Base-by-base conservation (phyloP, 2,329 filamentous ascomycete species). In the Karstenula rhodostoma region DNA sequence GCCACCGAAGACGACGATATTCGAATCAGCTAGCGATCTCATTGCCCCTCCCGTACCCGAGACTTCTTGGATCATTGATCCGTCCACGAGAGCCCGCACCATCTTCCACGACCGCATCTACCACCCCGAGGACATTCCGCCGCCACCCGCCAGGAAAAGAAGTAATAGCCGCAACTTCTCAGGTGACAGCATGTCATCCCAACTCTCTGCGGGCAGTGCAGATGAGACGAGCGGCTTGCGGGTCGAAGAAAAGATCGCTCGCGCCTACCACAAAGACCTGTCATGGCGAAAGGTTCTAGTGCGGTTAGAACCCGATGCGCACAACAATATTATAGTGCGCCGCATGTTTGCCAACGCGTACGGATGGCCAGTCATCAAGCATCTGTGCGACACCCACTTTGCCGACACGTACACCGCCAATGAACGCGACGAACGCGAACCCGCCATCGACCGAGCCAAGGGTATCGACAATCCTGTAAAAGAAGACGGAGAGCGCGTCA, bases 61-160 rank as follows among this genome's bases (percentile, higher is more conserved):
- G 0, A 83, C 87, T 3, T 89, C 93, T 47, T 99, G 93, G 77
- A 83, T 99, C 40, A 86, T 94, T 54, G 91, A 98, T 68, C 94
- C 95, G 8, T 85, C 89, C 1, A 90, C 87, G 53, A 89, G 95
- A 17, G 89, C 93, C 0, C 87, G 93, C 49, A 94, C 94, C 1
- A 99, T 99, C 61, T 98, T 98, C 78, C 95, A 99, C 77, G 95
- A 99, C 76, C 90, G 95, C 12, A 87, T 99, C 17, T 99, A 99
- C 74, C 93, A 97, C 70, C 94, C 95, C 0, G 86, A 90, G 46
- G 95, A 99, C 72, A 97, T 99, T 37, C 95, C 95, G 0, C 88
- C 90, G 0, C 92, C 93, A 9, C 90, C 91, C 0, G 78, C 68
- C 66, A 85, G 73, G 25, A 74, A 72, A 60, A 76, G 82, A 67